These are phyloP conservation scores for Ceratonia siliqua DNA, from an alignment of 306 rosid genomes.

Conservation along the genomic window DNA sequence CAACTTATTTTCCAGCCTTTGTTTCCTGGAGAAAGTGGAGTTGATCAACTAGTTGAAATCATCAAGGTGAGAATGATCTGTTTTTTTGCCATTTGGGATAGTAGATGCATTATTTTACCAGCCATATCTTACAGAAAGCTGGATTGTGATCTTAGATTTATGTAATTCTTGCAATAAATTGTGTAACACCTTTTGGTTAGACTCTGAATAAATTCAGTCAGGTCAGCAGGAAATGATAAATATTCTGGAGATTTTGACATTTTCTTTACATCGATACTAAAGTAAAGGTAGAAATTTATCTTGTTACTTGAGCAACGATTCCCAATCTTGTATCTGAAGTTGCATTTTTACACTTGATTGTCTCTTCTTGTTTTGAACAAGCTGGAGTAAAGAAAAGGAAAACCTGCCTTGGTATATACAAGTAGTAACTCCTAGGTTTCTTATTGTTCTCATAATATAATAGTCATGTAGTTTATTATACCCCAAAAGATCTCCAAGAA, in stretches of 20 bases:
- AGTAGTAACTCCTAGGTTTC: neutral
- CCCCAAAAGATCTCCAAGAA: neutral
- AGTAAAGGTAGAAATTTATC: slow-evolving; percentile 16
- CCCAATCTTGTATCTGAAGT: slow-evolving; percentile 21
- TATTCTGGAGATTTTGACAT: slow-evolving; percentile 10
- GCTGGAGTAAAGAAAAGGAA: slow-evolving; percentile 17
- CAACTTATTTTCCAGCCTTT: slow-evolving; percentile 73
- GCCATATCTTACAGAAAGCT: neutral
- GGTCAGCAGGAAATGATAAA: slow-evolving; percentile 14
- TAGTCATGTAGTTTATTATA: neutral
- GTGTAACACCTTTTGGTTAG: neutral
- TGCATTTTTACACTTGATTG: slow-evolving; percentile 17
- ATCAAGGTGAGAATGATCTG: slow-evolving; percentile 66
- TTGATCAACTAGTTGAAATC: slow-evolving; percentile 97
- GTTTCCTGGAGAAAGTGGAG: slow-evolving; percentile 99
- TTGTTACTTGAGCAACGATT: neutral
- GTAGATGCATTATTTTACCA: neutral
- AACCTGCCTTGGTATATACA: slow-evolving; percentile 4
- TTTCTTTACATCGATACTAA: slow-evolving; percentile 8
- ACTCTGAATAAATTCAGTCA: slow-evolving; percentile 11
- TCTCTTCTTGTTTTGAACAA: slow-evolving; percentile 22
- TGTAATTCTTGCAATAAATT: slow-evolving; percentile 10
- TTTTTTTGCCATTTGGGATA: neutral
- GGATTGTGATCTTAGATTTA: slow-evolving; percentile 24
- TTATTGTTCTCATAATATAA: slow-evolving; percentile 17